Evolutionary conservation across 2,329 filamentous ascomycete genomes (phyloP).

Genomic region (Alternaria burnsii): DNA sequence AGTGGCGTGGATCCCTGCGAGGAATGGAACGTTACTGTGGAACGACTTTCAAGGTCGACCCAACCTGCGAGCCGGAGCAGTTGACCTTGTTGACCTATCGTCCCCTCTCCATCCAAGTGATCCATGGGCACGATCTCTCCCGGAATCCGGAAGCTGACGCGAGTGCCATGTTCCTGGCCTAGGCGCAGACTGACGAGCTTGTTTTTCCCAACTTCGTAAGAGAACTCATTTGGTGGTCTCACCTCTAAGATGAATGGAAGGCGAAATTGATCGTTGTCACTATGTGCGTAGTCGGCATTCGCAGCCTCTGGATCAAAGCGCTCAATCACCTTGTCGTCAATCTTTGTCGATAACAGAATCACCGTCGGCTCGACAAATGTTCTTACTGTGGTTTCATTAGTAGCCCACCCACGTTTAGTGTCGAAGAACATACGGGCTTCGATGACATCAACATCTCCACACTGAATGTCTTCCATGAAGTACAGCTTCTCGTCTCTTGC

Average conservation of each 20-base stretch:
- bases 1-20: background rate
- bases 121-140: slow-evolving; percentile 58
- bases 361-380: slow-evolving; percentile 69
- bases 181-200: slow-evolving; percentile 70
- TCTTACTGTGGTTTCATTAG: slow-evolving; percentile 58
- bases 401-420: background rate
- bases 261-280: slow-evolving; percentile 57
- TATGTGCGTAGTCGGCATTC: slow-evolving; percentile 40
- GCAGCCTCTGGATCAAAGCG: slow-evolving; percentile 56
- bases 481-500: slow-evolving; percentile 74
- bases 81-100: slow-evolving; percentile 67
- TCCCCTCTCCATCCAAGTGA: slow-evolving; percentile 55
- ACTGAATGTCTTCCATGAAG: slow-evolving; percentile 78
- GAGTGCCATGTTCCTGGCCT: slow-evolving; percentile 57
- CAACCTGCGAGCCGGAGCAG: slow-evolving; percentile 73
- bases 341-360: slow-evolving; percentile 65
- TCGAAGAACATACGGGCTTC: slow-evolving; percentile 52
- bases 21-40: slow-evolving; percentile 63
- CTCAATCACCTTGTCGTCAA: slow-evolving; percentile 59
- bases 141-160: slow-evolving; percentile 68
- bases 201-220: slow-evolving; percentile 69
- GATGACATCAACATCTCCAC: slow-evolving; percentile 71
- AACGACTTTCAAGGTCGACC: slow-evolving; percentile 76
- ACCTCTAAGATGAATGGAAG: slow-evolving; percentile 71
- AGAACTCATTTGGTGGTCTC: slow-evolving; percentile 76